Base-by-base conservation (phyloP, 2,329 filamentous ascomycete species). In the Colletotrichum musicola region DNA sequence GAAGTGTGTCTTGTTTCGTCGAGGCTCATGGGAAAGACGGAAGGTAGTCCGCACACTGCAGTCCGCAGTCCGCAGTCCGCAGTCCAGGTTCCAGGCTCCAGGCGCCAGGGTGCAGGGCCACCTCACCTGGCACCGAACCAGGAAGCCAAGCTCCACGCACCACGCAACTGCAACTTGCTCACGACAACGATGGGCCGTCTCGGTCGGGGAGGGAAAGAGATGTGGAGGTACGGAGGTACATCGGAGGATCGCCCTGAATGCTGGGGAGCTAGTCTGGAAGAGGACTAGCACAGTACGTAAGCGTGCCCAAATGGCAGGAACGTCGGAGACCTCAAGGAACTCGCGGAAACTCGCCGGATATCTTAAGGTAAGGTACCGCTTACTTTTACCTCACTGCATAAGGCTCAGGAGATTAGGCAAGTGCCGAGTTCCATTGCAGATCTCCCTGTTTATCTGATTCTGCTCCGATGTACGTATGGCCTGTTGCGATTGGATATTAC, bases 351-450 rank as follows among this genome's bases (percentile, higher is more conserved):
- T 35, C 30, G 30, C 30, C 30, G 30, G 30, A 35, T 35, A 35
- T 35, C 30, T 35, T 10, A 35, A 35, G 30, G 30, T 10, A 35
- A 35, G 30, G 30, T 35, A 35, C 30, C 30, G 30, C 30, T 10
- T 10, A 35, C 30, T 10, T 35, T 35, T 35, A 35, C 30, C 30
- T 35, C 10, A 35, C 9, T 35, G 59, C 64, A 67, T 53, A 57
- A 57, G 59, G 60, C 60, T 51, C 54, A 51, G 38, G 53, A 68
- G 22, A 58, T 64, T 64, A 54, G 50, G 54, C 64, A 68, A 59
- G 54, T 68, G 64, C 64, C 64, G 64, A 64, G 54, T 49, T 59
- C 64, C 60, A 64, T 53, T 56, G 54, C 64, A 47, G 61, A 68
- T 68, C 64, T 59, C 38, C 57, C 64, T 53, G 64, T 64, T 44